Evolutionary conservation across 2,329 filamentous ascomycete species (phyloP), one percentile per base, ranked within the genome.

Genomic region (Penicillium sp.): DNA sequence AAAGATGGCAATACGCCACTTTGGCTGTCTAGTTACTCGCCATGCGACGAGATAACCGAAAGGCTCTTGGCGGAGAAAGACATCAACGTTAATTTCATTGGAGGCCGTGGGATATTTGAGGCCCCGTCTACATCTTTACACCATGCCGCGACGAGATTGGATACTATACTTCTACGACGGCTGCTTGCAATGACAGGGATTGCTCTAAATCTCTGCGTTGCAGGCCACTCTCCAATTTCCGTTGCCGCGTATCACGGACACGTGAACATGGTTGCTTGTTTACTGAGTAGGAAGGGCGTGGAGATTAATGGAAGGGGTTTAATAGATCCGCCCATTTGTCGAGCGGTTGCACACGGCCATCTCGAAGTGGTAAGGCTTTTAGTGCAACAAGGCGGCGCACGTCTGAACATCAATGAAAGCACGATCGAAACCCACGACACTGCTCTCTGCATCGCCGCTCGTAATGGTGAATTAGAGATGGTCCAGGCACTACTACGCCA

Each of bases 71-170:
- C 28, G 3, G 9, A 29, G 28, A 29, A 29, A 29, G 9, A n/a
- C 9, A 38, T 53, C 7, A 15, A 49, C 29, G 29, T 51, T 21
- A 49, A 53, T 38, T 34, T 53, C 9, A 13, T 52, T 17, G 32
- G 41, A 19, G 28, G 43, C n/a, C n/a, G n/a, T n/a, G n/a, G n/a
- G 26, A 43, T 46, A 17, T 24, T 32, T 28, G n/a, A 48, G 12
- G 13, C 26, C n/a, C n/a, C n/a, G n/a, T n/a, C n/a, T n/a, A n/a
- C n/a, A n/a, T n/a, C n/a, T 21, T 40, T 53, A 24, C 32, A 53
- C 39, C 26, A 53, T 12, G 35, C 44, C 17, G 33, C 43, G 21
- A 15, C 28, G 6, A 51, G 31, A 7, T 13, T 43, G 17, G 41
- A 53, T 41, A 51, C 44, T n/a, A n/a, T n/a, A n/a, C n/a, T n/a